Evolutionary conservation across 2,329 filamentous ascomycete species (phyloP), one percentile per base, ranked within the genome.

Genomic region (Fusarium incarnatum): DNA sequence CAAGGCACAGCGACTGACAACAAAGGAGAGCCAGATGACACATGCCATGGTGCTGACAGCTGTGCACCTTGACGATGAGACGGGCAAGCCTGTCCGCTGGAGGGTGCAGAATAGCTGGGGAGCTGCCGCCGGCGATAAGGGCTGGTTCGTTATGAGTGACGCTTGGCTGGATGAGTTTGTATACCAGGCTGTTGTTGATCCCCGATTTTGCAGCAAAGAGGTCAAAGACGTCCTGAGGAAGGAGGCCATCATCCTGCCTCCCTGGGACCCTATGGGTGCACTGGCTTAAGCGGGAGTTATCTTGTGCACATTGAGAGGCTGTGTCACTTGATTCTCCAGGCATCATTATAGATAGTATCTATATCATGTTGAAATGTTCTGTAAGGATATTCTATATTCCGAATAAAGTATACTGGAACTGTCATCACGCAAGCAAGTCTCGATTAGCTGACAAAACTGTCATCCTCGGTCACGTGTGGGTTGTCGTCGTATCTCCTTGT

Each of bases 11-110:
- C 84, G 94, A 6, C 82, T 97, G 47, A 83, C 87, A 73, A 91
- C 90, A 1, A 89, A 92, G 13, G 94, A 97, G 81, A 91, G 88
- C 56, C 86, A 88, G 53, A 97, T 97, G 94, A 97, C 94, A 2
- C 94, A 97, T 75, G 94, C 94, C 7, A 97, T 97, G 94, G 93
- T 97, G 1, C 81, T 97, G 67, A 97, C 93, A 4, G 94, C 89
- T 1, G 94, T 97, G 47, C 94, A 97, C 76, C 79, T 97, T 5
- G 90, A 92, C 64, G 83, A 86, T 28, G 81, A 88, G 63, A 81
- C 78, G 2, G 89, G 88, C 2, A 87, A 88, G 79, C 85, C 89
- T 4, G 87, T 94, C 2, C 83, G 94, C 46, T 97, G 94, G 94
- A 84, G 93, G 56, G 93, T 97, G 9, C 91, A 97, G 85, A 97